Evolutionary conservation across 2,329 filamentous ascomycete genomes (phyloP).

Genomic region (Arthrobotrys pseudoclavata): DNA sequence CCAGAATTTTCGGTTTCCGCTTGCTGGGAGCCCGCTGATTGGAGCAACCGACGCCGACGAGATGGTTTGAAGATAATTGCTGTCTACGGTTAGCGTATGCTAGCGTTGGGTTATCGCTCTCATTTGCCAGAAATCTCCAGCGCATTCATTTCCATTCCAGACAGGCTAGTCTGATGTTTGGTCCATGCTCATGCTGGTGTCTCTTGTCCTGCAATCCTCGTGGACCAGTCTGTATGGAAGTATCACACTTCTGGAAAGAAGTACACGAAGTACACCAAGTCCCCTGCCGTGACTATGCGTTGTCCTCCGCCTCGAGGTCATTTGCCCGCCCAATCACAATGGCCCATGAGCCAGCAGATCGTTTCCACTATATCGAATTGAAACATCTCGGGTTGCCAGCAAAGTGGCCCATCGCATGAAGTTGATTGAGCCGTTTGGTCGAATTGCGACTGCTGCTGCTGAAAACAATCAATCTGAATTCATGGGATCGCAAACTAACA

Average conservation of each 20-base stretch:
- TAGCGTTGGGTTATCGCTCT: slow-evolving; percentile 31
- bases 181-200: slow-evolving; percentile 6
- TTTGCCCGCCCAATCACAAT: slow-evolving; percentile 53
- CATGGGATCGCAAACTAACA: slow-evolving; percentile 35
- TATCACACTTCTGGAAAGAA: slow-evolving; percentile 41
- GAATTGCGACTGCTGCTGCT: slow-evolving; percentile 41
- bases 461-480: slow-evolving; percentile 30
- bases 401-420: slow-evolving; percentile 52
- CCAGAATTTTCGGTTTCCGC: slow-evolving; percentile 61
- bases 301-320: slow-evolving; percentile 41
- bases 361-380: slow-evolving; percentile 46
- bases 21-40: slow-evolving; percentile 57
- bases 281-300: slow-evolving; percentile 44
- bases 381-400: slow-evolving; percentile 58
- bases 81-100: slow-evolving; percentile 41
- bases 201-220: slow-evolving; percentile 54
- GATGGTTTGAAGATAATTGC: slow-evolving; percentile 55
- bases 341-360: slow-evolving; percentile 32
- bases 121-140: slow-evolving; percentile 56
- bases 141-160: slow-evolving; percentile 46
- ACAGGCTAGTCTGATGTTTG: slow-evolving; percentile 38
- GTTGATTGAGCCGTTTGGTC: slow-evolving; percentile 38
- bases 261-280: slow-evolving; percentile 31
- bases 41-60: slow-evolving; percentile 54
- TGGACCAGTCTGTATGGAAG: slow-evolving; percentile 58